Conservation (phyloP, 805 yeast species). For the Kodamaea kaohsiungensis region DNA sequence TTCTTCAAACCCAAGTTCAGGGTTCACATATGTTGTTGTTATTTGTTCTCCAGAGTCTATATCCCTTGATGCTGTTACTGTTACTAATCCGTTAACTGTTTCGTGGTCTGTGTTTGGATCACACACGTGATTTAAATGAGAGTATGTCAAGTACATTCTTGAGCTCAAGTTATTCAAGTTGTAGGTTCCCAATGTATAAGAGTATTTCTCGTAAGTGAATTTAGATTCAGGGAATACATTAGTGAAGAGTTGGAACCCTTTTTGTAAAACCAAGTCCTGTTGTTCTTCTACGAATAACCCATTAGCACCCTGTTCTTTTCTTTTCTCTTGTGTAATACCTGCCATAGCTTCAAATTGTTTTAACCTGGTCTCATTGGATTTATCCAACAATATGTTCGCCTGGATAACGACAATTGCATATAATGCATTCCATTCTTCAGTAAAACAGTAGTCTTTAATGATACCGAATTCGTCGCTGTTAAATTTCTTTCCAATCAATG, state of each 20-base stretch:
- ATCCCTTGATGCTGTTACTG: slow-evolving; percentile 50
- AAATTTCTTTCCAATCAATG: slow-evolving; percentile 23
- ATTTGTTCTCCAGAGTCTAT: slow-evolving; percentile 69
- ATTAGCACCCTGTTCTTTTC: slow-evolving; percentile 60
- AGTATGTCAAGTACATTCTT: slow-evolving; percentile 58
- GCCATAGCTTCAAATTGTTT: slow-evolving; percentile 66
- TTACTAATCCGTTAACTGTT: slow-evolving; percentile 56
- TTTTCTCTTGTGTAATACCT: slow-evolving; percentile 61
- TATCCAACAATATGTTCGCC: slow-evolving; percentile 47
- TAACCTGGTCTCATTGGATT: slow-evolving; percentile 34
- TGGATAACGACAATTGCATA: slow-evolving; percentile 62
- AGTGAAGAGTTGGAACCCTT: slow-evolving; percentile 53
- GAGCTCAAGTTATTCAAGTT: slow-evolving; percentile 74
- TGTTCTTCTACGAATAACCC: slow-evolving; percentile 57
- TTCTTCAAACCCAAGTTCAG: slow-evolving; percentile 58
- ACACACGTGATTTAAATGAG: slow-evolving; percentile 78
- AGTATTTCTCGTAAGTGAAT: slow-evolving; percentile 52
- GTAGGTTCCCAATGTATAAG: slow-evolving; percentile 67
- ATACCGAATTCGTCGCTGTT: slow-evolving; percentile 50
- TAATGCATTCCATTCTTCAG: slow-evolving; percentile 68
- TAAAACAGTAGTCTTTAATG: slow-evolving; percentile 61
- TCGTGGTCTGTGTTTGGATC: slow-evolving; percentile 66
- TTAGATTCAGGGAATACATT: slow-evolving; percentile 45
- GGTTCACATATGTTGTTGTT: slow-evolving; percentile 68
- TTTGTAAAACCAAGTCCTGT: slow-evolving; percentile 58